phyloP scores from a whole-genome alignment of 768 basidiomycete genomes.

The Agrocybe praecox region DNA sequence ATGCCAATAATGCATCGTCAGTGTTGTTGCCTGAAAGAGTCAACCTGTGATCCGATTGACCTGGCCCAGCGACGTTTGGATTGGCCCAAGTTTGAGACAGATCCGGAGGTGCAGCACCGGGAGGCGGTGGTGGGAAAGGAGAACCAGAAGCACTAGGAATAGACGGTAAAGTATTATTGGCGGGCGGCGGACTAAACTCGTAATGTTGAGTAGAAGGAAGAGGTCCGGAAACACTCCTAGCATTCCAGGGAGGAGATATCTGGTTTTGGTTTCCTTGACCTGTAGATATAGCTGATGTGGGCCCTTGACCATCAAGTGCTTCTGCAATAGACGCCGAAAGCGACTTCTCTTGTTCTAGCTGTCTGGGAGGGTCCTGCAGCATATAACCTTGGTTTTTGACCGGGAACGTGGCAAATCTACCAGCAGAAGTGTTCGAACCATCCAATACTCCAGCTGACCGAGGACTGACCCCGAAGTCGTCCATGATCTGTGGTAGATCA shows the following conservation, averaged over 20 bases:
- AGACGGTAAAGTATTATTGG: not conserved
- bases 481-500: conserved; percentile 24
- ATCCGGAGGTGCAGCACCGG: conserved; percentile 22
- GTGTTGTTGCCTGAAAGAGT: conserved; percentile 23
- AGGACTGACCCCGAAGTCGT: conserved; percentile 45
- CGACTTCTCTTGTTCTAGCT: conserved; percentile 28
- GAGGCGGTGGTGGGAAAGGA: conserved; percentile 15
- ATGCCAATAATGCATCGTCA: conserved; percentile 38
- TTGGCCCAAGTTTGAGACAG: conserved; percentile 19
- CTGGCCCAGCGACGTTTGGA: conserved; percentile 7
- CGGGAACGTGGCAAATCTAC: conserved; percentile 72
- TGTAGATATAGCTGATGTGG: conserved; percentile 7
- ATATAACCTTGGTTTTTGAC: conserved; percentile 38
- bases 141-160: not conserved
- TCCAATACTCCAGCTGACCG: conserved; percentile 23
- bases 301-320: conserved; percentile 22
- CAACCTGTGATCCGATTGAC: conserved; percentile 10
- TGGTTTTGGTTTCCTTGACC: conserved; percentile 13
- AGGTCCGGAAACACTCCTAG: not conserved
- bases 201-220: not conserved
- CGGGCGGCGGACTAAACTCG: conserved; percentile 1
- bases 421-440: conserved; percentile 31
- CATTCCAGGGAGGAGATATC: conserved; percentile 6
- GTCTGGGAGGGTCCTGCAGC: conserved; percentile 30
- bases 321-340: conserved; percentile 40